Evolutionary conservation across 352 stramenopile genomes (phyloP).

Genomic region (Phytopythium cucurbitacearum): DNA sequence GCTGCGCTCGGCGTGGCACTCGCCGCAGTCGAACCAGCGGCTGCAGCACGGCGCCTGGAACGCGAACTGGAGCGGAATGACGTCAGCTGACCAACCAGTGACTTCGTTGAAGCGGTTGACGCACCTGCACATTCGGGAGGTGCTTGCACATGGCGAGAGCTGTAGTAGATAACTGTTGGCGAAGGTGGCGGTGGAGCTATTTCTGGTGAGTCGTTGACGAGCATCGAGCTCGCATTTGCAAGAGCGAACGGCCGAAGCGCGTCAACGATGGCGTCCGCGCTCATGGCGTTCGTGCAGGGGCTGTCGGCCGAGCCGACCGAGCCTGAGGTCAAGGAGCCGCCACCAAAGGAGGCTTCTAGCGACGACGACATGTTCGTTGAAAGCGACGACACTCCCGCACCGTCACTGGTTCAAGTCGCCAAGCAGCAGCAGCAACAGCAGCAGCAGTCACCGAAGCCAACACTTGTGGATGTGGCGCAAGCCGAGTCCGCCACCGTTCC

Average conservation of each 20-base stretch:
- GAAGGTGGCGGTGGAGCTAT: no score
- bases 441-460: conserved; percentile 1
- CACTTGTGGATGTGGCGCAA: conserved; percentile 16
- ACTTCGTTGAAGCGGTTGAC: background rate
- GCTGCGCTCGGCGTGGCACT: conserved; percentile 68
- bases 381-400: conserved; percentile 7
- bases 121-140: conserved; percentile 29
- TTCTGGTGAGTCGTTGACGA: no score
- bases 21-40: conserved; percentile 77
- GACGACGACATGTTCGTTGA: conserved; percentile 31
- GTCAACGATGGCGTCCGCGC: conserved; percentile 24
- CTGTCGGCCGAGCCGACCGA: conserved; percentile 16
- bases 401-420: conserved; percentile 30
- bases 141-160: conserved; percentile 39
- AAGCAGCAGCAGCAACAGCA: conserved; percentile 16
- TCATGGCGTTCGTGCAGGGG: conserved; percentile 35
- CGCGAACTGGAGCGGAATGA: conserved; percentile 28
- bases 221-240: background rate
- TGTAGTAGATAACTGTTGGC: no score
- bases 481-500: background rate
- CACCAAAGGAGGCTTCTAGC: background rate
- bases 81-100: background rate
- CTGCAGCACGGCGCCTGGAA: conserved; percentile 69
- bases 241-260: no score
- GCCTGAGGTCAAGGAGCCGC: background rate